These are phyloP conservation scores for Malassezia globosa DNA, from an alignment of 1,284 basidiomycete genomes.

Conservation along the genomic window DNA sequence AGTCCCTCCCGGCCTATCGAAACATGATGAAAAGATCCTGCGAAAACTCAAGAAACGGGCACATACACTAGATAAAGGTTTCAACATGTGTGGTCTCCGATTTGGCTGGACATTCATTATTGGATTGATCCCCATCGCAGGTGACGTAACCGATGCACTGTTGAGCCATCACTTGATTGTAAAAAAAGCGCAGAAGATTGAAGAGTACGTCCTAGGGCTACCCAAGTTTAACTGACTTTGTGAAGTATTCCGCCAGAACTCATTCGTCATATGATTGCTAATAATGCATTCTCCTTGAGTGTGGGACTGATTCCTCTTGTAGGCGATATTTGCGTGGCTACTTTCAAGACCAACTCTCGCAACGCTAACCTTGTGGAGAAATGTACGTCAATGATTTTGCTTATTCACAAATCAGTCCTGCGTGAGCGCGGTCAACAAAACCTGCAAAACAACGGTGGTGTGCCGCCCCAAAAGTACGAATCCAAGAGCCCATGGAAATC, in stretches of 20 bases:
- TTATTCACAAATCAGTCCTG: neutral
- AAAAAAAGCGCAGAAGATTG: constrained; percentile 60
- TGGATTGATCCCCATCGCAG: constrained; percentile 63
- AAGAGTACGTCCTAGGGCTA: constrained; percentile 45
- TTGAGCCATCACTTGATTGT: constrained; percentile 71
- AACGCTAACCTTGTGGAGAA: constrained; percentile 55
- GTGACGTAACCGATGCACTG: constrained; percentile 57
- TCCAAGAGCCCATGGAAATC: neutral
- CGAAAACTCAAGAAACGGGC: constrained; percentile 55
- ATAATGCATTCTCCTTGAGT: constrained; percentile 63
- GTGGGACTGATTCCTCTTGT: constrained; percentile 66
- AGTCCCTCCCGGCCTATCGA: constrained; percentile 65
- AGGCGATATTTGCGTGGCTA: constrained; percentile 64
- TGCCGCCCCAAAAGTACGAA: neutral
- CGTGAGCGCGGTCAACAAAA: constrained; percentile 2
- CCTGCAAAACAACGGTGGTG: neutral
- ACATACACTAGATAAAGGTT: constrained; percentile 82
- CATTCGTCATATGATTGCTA: constrained; percentile 55
- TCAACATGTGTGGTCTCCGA: constrained; percentile 66
- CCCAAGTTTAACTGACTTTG: too few relatives aligned
- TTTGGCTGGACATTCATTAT: constrained; percentile 62
- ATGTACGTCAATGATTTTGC: constrained; percentile 6
- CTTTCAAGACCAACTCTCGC: constrained; percentile 77
- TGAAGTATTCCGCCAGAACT: constrained; percentile 32
- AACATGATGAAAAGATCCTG: constrained; percentile 62